Percentiles rank a stretch among this genome's conserved stretches.
Evolutionary conservation across 202 grass and related monocot genomes (phyloP).

Genomic region (Schoenoplectus tabernaemontani): DNA sequence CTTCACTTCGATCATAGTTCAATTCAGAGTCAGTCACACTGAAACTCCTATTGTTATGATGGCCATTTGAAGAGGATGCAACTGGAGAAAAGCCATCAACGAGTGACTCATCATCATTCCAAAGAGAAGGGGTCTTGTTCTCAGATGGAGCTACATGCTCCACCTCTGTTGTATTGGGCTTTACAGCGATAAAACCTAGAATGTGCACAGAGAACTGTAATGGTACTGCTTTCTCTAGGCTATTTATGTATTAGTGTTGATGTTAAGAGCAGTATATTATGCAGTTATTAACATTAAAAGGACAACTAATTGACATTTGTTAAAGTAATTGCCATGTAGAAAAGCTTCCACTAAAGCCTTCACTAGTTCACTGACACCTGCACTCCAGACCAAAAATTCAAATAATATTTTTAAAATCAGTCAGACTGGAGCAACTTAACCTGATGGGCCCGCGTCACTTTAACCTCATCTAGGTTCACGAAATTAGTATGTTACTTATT

Average conservation of each 20-base stretch:
- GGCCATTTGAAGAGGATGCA: slow-evolving; percentile 63
- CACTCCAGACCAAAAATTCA: too few relatives aligned
- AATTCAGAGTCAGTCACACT: slow-evolving; percentile 50
- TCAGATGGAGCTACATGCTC: slow-evolving; percentile 50
- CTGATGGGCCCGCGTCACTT: too few relatives aligned
- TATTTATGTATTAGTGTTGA: slow-evolving; percentile 2
- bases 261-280: neutral
- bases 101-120: slow-evolving; percentile 52
- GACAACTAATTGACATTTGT: neutral
- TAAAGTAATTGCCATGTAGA: too few relatives aligned
- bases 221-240: neutral
- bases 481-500: too few relatives aligned
- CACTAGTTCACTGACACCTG: too few relatives aligned
- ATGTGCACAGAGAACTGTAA: slow-evolving; percentile 7
- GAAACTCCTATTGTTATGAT: slow-evolving; percentile 52
- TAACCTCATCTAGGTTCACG: too few relatives aligned
- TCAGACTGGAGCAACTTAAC: too few relatives aligned
- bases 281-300: neutral
- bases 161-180: slow-evolving; percentile 56
- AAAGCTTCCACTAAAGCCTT: too few relatives aligned
- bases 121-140: slow-evolving; percentile 51
- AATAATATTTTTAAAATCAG: too few relatives aligned
- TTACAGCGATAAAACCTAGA: slow-evolving; percentile 78
- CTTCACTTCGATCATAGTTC: slow-evolving; percentile 73
- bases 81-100: slow-evolving; percentile 51